Evolutionary conservation across 2,329 filamentous ascomycete genomes (phyloP).

Genomic region (Aspergillus novoparasiticus): DNA sequence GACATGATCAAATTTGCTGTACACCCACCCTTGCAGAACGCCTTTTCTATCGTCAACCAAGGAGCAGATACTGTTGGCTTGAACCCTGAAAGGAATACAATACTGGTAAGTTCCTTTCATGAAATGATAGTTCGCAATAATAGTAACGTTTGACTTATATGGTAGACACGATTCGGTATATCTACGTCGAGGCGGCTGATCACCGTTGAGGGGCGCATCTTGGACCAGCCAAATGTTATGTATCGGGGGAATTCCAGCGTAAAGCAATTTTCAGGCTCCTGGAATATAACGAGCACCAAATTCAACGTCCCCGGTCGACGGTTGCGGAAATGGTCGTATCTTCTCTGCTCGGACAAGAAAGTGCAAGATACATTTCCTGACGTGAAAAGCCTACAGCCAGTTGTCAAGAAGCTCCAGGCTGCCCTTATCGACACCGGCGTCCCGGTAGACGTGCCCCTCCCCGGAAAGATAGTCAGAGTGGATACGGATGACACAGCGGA

Average conservation of each 20-base stretch:
- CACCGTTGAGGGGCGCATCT: not conserved
- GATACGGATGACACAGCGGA: not conserved
- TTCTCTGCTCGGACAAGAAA: not conserved
- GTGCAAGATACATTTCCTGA: not conserved
- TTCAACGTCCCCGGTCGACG: not conserved
- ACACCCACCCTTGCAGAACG: not conserved
- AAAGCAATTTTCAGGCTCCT: not conserved
- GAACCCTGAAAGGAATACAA: constrained; percentile 46
- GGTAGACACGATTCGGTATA: not conserved
- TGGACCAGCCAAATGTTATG: not conserved
- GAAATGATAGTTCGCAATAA: not conserved
- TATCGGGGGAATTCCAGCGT: not conserved
- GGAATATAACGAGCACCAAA: not conserved
- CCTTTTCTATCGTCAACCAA: not conserved
- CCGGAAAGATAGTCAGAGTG: not conserved
- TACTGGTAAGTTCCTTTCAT: not conserved
- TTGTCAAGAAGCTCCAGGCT: not conserved
- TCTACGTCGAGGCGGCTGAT: not conserved
- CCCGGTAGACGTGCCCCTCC: no score
- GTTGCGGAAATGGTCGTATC: not conserved
- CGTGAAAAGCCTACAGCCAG: not conserved
- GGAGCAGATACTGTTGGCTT: constrained; percentile 30
- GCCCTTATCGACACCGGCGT: not conserved
- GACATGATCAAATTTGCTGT: constrained; percentile 5
- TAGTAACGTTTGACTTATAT: not conserved